A percentile compares a stretch with the other conserved stretches of the same genome.
These are phyloP conservation scores for Coffea humblotiana DNA, from an alignment of 305 asterid species.

Conservation along the genomic window DNA sequence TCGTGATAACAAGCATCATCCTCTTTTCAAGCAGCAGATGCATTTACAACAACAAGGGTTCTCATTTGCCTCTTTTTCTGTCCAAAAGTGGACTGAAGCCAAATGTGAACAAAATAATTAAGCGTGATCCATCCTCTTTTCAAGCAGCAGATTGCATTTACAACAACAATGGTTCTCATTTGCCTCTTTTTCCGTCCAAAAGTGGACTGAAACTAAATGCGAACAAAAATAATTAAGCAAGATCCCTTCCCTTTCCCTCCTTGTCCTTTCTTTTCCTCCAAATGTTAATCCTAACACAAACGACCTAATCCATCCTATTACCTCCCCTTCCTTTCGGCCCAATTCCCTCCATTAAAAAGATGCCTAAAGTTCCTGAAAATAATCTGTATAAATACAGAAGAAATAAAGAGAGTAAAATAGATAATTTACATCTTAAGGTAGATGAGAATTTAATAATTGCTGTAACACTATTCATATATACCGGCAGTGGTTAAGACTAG, in stretches of 20 bases:
- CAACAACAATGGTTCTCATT: not conserved
- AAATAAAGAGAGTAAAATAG: too few relatives aligned
- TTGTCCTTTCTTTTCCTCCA: too few relatives aligned
- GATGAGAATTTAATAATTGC: not conserved
- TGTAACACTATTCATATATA: not conserved
- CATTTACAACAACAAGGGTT: not conserved
- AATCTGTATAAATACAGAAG: not conserved
- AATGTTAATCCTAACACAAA: not conserved
- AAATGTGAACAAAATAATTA: too few relatives aligned
- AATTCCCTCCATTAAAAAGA: too few relatives aligned
- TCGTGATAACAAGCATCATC: not conserved
- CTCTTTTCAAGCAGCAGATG: not conserved
- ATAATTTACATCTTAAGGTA: not conserved
- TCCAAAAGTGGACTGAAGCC: not conserved
- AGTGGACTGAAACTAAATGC: not conserved
- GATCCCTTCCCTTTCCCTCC: not conserved
- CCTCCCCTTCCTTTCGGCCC: not conserved
- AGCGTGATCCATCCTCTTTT: not conserved
- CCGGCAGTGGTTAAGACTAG: not conserved
- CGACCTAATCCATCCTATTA: not conserved
- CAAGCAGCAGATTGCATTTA: not conserved
- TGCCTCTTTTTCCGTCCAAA: not conserved
- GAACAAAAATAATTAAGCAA: too few relatives aligned
- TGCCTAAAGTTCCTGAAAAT: not conserved
- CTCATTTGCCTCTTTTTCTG: not conserved